A percentile compares a stretch with the other conserved stretches of the same genome.
Evolutionary conservation across 495 filamentous ascomycete species (phyloP).

Genomic region (Penicillium parvum): DNA sequence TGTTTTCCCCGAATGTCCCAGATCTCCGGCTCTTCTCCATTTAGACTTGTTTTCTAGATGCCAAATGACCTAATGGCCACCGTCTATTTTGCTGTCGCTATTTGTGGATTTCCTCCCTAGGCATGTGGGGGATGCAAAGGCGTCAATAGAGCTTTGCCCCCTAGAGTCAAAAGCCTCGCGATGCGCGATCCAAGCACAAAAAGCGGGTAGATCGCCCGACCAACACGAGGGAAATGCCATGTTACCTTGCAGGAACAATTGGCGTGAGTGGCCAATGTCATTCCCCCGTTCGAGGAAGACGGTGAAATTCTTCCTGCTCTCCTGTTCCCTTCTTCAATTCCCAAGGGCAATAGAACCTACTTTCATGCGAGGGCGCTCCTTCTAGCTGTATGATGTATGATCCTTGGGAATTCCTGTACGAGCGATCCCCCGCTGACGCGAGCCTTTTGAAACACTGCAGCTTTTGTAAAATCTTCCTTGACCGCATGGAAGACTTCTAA

Average conservation of each 20-base stretch:
- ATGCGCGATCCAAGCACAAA: no score
- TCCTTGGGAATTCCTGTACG: constrained; percentile 1
- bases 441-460: constrained; percentile 8
- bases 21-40: not conserved
- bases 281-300: not conserved
- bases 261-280: constrained; percentile 1
- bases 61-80: not conserved
- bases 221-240: constrained; percentile 19
- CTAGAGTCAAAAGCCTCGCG: constrained; percentile 13
- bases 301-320: constrained; percentile 2
- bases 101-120: constrained; percentile 17
- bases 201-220: constrained; percentile 4
- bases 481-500: constrained; percentile 22
- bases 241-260: constrained; percentile 17
- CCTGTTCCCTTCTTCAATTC: not conserved
- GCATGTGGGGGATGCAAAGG: constrained; percentile 24
- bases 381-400: constrained; percentile 11
- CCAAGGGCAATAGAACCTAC: constrained; percentile 10
- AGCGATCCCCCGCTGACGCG: constrained; percentile 1
- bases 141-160: constrained; percentile 19
- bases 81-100: not conserved
- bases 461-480: constrained; percentile 12
- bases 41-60: not conserved
- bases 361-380: constrained; percentile 17
- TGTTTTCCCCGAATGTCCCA: not conserved